phyloP scores from a whole-genome alignment of 176 grass and related monocot species.

The Aegilops longissima region DNA sequence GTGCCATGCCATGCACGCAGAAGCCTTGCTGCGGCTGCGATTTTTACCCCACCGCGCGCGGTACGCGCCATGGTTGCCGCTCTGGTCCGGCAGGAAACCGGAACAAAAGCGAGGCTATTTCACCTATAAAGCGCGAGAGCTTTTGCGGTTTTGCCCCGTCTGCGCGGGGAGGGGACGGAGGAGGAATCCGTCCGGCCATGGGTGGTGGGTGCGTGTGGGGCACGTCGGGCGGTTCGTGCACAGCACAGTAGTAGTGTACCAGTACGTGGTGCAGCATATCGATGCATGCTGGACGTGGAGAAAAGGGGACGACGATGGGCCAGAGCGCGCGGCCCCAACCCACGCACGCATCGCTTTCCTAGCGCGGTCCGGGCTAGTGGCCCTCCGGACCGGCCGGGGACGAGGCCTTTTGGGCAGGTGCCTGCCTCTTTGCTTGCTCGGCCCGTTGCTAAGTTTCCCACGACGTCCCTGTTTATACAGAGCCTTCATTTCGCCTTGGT shows the following conservation, averaged over 20 bases:
- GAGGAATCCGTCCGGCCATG: not conserved
- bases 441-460: no score
- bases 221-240: constrained; percentile 10
- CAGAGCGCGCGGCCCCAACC: no score
- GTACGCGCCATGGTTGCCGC: not conserved
- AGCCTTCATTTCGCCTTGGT: not conserved
- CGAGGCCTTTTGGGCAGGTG: no score
- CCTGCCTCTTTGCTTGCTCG: no score
- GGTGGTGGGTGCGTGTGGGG: constrained; percentile 33
- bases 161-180: not conserved
- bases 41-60: not conserved
- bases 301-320: no score
- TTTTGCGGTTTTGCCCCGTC: not conserved
- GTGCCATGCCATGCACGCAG: not conserved
- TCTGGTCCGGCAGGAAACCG: not conserved
- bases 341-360: no score
- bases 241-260: no score
- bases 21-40: not conserved
- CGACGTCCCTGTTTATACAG: not conserved
- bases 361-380: no score
- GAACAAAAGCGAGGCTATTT: not conserved
- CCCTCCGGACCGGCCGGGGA: no score
- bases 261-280: not conserved
- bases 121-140: not conserved
- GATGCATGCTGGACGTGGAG: no score